These are phyloP conservation scores for Sinapis alba DNA, from an alignment of 441 rosid species.

Conservation along the genomic window DNA sequence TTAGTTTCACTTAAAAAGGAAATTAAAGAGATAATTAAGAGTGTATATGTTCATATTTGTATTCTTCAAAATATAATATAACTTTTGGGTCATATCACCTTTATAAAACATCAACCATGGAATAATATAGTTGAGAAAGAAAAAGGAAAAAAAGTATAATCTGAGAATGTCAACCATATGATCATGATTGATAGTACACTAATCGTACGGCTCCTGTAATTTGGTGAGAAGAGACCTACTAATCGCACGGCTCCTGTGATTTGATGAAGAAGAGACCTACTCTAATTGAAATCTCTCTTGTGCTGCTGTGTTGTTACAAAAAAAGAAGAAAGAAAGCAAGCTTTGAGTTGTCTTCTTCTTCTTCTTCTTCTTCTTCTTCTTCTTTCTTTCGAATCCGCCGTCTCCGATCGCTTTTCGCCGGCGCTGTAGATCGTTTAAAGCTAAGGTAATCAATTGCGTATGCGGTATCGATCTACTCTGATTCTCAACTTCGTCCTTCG, in stretches of 20 bases:
- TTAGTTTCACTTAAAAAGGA: too few species aligned
- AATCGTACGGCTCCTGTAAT: conserved; percentile 30
- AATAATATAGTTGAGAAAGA: background rate
- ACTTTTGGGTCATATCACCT: too few species aligned
- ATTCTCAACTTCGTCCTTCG: background rate
- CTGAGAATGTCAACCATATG: conserved; percentile 32
- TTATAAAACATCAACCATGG: conserved; percentile 5
- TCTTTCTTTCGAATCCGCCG: conserved; percentile 13
- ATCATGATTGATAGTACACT: background rate
- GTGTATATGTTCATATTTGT: too few species aligned
- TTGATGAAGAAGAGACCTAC: conserved; percentile 33
- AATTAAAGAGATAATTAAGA: too few species aligned
- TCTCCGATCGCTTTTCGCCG: conserved; percentile 27
- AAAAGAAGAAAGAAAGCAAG: background rate
- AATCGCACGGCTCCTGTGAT: conserved; percentile 30
- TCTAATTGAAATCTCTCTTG: conserved; percentile 4
- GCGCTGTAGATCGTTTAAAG: conserved; percentile 26
- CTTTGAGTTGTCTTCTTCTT: conserved; percentile 35
- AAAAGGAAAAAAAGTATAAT: background rate
- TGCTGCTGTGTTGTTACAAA: background rate
- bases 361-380: too few species aligned
- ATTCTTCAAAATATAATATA: too few species aligned
- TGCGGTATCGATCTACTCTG: background rate
- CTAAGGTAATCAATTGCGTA: conserved; percentile 17
- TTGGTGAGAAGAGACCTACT: conserved; percentile 27